These are phyloP conservation scores for Populus euphratica DNA, from an alignment of 345 rosid genomes.

Conservation along the genomic window DNA sequence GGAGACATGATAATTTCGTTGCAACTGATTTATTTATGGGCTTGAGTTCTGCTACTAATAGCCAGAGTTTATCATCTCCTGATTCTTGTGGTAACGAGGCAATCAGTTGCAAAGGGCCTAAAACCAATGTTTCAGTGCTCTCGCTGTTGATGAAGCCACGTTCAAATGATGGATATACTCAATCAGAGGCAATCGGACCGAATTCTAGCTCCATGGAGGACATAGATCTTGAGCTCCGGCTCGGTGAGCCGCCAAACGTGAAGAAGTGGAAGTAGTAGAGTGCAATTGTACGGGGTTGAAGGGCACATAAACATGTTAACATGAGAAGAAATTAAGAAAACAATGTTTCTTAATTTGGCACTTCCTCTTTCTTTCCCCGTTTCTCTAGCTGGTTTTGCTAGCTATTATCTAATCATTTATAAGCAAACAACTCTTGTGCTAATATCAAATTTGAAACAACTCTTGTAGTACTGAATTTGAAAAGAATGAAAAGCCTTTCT, in stretches of 20 bases:
- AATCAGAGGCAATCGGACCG: slow-evolving; percentile 33
- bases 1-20: slow-evolving; percentile 7
- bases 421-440: background rate
- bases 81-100: slow-evolving; percentile 8
- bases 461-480: background rate
- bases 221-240: slow-evolving; percentile 90
- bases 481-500: background rate
- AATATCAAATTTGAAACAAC: slow-evolving; percentile 2
- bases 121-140: slow-evolving; percentile 21
- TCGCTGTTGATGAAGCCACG: slow-evolving; percentile 20
- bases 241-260: slow-evolving; percentile 57
- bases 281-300: background rate
- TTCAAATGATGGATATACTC: slow-evolving; percentile 24
- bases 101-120: slow-evolving; percentile 31
- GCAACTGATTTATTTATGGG: slow-evolving; percentile 38
- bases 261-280: slow-evolving; percentile 24
- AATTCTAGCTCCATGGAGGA: slow-evolving; percentile 39
- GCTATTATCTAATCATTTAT: background rate
- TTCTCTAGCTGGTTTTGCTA: background rate
- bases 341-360: background rate
- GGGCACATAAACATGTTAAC: background rate
- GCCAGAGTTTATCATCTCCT: slow-evolving; percentile 13
- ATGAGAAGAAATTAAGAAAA: background rate
- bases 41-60: slow-evolving; percentile 18
- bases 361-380: background rate